Percentiles rank a stretch among this genome's conserved stretches.
These are phyloP conservation scores for Isoetes taiwanensis DNA, from an alignment of 75 land plant genomes.

Conservation along the genomic window DNA sequence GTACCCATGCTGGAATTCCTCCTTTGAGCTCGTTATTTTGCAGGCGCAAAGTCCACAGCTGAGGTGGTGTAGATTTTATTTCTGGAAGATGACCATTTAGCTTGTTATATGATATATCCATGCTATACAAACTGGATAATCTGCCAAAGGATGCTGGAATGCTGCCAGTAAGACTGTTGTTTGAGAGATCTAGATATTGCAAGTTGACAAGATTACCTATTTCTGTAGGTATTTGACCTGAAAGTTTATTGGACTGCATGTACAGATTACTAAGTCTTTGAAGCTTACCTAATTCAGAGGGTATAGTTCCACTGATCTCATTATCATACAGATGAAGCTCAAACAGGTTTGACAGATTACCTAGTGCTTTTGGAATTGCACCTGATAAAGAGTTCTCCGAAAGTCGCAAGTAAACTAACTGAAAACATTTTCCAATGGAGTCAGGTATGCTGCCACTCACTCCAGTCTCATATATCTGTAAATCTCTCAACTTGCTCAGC, in stretches of 20 bases:
- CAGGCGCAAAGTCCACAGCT: neutral
- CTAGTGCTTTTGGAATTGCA: constrained; percentile 45
- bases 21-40: constrained; percentile 6
- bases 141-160: constrained; percentile 11
- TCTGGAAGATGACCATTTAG: constrained; percentile 27
- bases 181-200: neutral
- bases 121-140: neutral
- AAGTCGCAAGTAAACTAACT: too few relatives aligned
- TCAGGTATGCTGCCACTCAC: too few relatives aligned
- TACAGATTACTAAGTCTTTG: neutral
- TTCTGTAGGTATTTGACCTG: neutral
- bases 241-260: neutral
- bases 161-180: constrained; percentile 1
- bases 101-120: constrained; percentile 13
- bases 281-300: constrained; percentile 12
- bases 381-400: constrained; percentile 54
- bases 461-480: too few relatives aligned
- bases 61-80: neutral
- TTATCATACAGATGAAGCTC: constrained; percentile 56
- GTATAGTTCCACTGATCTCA: constrained; percentile 62
- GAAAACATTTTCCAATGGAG: too few relatives aligned
- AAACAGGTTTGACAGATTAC: constrained; percentile 48
- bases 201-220: neutral
- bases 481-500: too few relatives aligned
- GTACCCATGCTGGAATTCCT: constrained; percentile 1